These are phyloP conservation scores for Pseudocercospora ulei DNA, from an alignment of 2,329 filamentous ascomycete species.

Conservation along the genomic window DNA sequence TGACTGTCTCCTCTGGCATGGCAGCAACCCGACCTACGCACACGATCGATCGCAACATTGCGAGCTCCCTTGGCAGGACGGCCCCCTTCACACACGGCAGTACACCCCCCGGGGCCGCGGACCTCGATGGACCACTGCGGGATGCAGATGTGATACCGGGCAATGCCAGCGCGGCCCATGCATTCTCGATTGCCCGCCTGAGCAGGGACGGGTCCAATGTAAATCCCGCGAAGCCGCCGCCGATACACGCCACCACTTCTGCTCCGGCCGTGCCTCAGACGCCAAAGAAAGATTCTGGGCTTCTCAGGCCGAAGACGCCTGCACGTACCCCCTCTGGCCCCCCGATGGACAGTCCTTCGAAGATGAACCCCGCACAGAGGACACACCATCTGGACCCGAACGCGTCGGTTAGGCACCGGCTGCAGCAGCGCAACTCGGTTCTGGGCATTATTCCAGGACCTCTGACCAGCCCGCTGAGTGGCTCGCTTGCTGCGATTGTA, in stretches of 20 bases:
- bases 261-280: constrained; percentile 29
- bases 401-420: constrained; percentile 33
- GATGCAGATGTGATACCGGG: constrained; percentile 20
- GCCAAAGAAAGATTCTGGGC: constrained; percentile 14
- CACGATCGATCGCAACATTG: constrained; percentile 12
- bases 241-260: constrained; percentile 35
- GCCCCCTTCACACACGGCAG: constrained; percentile 6
- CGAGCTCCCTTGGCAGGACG: constrained; percentile 8
- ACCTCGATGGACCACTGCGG: constrained; percentile 13
- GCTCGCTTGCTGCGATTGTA: constrained; percentile 53
- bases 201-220: constrained; percentile 10
- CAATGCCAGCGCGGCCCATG: constrained; percentile 30
- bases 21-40: constrained; percentile 16
- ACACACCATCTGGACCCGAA: constrained; percentile 24
- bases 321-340: constrained; percentile 22
- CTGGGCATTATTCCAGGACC: constrained; percentile 51
- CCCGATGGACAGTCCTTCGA: constrained; percentile 12
- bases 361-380: constrained; percentile 9
- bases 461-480: constrained; percentile 52
- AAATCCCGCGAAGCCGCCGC: constrained; percentile 24
- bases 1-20: constrained; percentile 14
- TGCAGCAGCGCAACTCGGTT: constrained; percentile 43
- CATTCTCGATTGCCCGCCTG: constrained; percentile 22
- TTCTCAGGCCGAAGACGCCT: constrained; percentile 24
- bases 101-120: constrained; percentile 11